A percentile compares a stretch with the other conserved stretches of the same genome.
Conservation (phyloP, 2,329 filamentous ascomycete genomes). For the Phoma sp. region DNA sequence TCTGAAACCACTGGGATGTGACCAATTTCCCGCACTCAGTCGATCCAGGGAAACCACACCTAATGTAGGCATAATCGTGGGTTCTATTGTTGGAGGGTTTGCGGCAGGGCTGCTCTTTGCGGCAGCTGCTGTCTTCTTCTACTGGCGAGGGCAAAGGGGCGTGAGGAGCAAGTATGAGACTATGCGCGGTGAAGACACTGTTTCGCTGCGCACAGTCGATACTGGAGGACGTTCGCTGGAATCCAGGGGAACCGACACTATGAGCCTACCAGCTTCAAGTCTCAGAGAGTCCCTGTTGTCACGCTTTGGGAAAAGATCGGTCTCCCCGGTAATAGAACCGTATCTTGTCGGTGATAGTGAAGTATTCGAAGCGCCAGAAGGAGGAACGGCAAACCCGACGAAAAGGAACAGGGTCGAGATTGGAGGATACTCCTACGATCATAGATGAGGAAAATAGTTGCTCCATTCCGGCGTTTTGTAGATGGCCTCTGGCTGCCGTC, state of each 20-base stretch:
- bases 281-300: conserved; percentile 9
- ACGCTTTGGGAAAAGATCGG: conserved; percentile 2
- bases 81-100: conserved; percentile 24
- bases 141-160: conserved; percentile 20
- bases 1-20: conserved; percentile 26
- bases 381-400: conserved; percentile 18
- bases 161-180: conserved; percentile 21
- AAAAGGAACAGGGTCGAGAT: conserved; percentile 12
- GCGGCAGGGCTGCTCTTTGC: conserved; percentile 22
- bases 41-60: conserved; percentile 2
- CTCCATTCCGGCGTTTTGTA: conserved; percentile 39
- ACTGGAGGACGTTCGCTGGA: neutral
- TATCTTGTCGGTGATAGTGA: conserved; percentile 20
- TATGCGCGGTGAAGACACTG: conserved; percentile 17
- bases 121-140: conserved; percentile 21
- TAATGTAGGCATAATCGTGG: conserved; percentile 19
- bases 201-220: conserved; percentile 18
- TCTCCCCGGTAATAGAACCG: conserved; percentile 1
- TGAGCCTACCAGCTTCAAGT: conserved; percentile 3
- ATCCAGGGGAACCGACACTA: conserved; percentile 4
- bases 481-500: conserved; percentile 25
- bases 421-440: conserved; percentile 1
- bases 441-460: conserved; percentile 39
- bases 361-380: conserved; percentile 31
- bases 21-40: conserved; percentile 19